Base-by-base conservation (phyloP, 1,284 basidiomycete genomes). In the Ceratobasidium sp. region DNA sequence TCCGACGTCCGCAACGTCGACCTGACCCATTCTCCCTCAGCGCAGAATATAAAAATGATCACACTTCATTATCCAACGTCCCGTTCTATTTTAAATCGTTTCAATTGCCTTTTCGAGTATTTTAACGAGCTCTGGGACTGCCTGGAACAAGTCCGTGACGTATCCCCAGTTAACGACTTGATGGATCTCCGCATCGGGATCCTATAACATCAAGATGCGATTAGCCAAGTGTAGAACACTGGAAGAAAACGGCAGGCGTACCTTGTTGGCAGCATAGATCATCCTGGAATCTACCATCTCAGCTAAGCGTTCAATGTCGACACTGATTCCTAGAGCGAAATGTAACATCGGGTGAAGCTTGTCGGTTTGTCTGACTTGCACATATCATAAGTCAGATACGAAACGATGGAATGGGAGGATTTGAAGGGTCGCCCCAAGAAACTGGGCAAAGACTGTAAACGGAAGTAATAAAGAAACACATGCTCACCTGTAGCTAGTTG, bases 201-300 rank as follows among this genome's bases (percentile, higher is more conserved):
- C 97, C 94, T 95, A 78, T 24, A 76, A 64, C 19, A 57, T 17
- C 45, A 9, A 14, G 22, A 41, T 44, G 27, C 9, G 33, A 48
- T 56, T 44, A 56, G 7, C 9, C 15, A 50, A 48, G 54, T 59
- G 29, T n/a, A 65, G 56, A 22, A 24, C 48, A 11, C 36, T 19
- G 29, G 6, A 33, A 11, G 31, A 2, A 44, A 17, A 1, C 33
- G 36, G 14, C 48, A 3, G 15, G 76, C 81, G 67, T 73, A 90
- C 95, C 89, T 99, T 99, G 87, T 99, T 99, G 79, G 99, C 91
- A 7, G 98, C 97, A 33, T 98, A 97, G 78, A 99, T 99, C 79
- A 98, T 87, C 86, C 99, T 99, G 22, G 94, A 96, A 83, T 99
- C 98, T 84, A 99, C 99, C 98, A 99, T 99, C 41, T 98, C 98